Percentiles rank a stretch among this genome's conserved stretches.
These are phyloP conservation scores for Lizonia empirigonia DNA, from an alignment of 2,329 filamentous ascomycete species.

Conservation along the genomic window DNA sequence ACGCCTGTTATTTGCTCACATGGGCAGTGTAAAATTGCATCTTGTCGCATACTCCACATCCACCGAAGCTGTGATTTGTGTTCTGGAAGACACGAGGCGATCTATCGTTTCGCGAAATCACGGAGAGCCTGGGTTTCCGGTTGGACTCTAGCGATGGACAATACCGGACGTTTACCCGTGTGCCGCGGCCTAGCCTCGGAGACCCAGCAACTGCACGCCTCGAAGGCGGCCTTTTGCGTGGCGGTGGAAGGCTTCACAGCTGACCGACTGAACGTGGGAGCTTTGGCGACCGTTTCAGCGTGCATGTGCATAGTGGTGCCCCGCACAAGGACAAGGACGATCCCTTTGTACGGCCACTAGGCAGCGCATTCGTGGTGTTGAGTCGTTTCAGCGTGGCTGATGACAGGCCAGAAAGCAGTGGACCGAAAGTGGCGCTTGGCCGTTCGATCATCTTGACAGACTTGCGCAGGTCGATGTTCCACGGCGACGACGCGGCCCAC, in stretches of 20 bases:
- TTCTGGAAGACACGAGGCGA: constrained; percentile 17
- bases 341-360: constrained; percentile 13
- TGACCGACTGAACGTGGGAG: constrained; percentile 15
- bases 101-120: constrained; percentile 21
- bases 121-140: constrained; percentile 14
- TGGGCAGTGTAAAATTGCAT: constrained; percentile 8
- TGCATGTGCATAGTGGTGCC: constrained; percentile 13
- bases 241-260: constrained; percentile 15
- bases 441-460: constrained; percentile 1
- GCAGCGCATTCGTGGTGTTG: constrained; percentile 39
- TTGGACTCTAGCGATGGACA: constrained; percentile 13
- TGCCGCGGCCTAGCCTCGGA: constrained; percentile 19
- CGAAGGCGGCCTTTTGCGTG: constrained; percentile 7
- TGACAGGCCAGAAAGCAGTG: constrained; percentile 17
- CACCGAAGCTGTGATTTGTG: constrained; percentile 15
- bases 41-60: constrained; percentile 6
- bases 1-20: constrained; percentile 6
- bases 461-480: constrained; percentile 3
- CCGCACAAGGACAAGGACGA: constrained; percentile 18
- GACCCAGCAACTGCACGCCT: constrained; percentile 13
- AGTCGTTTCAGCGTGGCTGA: constrained; percentile 38
- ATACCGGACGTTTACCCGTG: constrained; percentile 13
- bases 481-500: constrained; percentile 15
- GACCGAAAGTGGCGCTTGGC: constrained; percentile 17
- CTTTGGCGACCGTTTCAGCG: constrained; percentile 11